A percentile compares a stretch with the other conserved stretches of the same genome.
phyloP scores from a whole-genome alignment of 345 rosid species.

The Physaria fendleri region DNA sequence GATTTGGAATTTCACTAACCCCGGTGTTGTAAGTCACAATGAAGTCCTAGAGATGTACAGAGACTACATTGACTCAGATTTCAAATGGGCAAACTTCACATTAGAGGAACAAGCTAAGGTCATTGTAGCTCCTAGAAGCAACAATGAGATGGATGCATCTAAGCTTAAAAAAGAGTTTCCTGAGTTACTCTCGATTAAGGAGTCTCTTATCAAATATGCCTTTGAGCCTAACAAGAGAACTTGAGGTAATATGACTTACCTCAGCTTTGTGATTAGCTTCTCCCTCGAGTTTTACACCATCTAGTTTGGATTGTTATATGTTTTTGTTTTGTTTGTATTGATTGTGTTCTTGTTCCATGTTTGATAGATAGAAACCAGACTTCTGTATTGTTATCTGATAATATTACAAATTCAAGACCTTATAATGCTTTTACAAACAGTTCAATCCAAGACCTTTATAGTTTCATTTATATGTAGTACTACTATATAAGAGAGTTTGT shows the following conservation, averaged over 20 bases:
- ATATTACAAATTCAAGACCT: slow-evolving; percentile 2
- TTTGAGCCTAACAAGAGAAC: slow-evolving; percentile 41
- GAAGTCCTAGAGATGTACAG: slow-evolving; percentile 46
- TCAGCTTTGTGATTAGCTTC: slow-evolving; percentile 19
- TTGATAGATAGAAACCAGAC: slow-evolving; percentile 10
- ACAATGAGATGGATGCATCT: slow-evolving; percentile 46
- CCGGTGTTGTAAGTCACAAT: slow-evolving; percentile 47
- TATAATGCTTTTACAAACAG: background rate
- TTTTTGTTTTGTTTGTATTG: slow-evolving; percentile 14
- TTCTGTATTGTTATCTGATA: background rate
- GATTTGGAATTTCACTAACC: slow-evolving; percentile 36
- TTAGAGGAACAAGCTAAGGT: slow-evolving; percentile 50
- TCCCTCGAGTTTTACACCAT: background rate
- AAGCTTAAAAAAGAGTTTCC: slow-evolving; percentile 49
- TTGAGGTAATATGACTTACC: slow-evolving; percentile 16
- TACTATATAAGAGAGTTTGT: too few relatives aligned
- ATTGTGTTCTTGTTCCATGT: slow-evolving; percentile 3
- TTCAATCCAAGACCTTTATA: background rate
- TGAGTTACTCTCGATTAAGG: slow-evolving; percentile 40
- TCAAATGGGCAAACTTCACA: slow-evolving; percentile 42
- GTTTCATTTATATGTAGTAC: too few relatives aligned
- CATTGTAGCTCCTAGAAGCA: slow-evolving; percentile 45
- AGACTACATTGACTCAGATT: slow-evolving; percentile 36
- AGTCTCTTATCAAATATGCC: slow-evolving; percentile 41
- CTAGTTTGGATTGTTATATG: slow-evolving; percentile 22